Evolutionary conservation across 2,329 filamentous ascomycete species (phyloP), one percentile per base, ranked within the genome.

Genomic region (Meredithiella fracta): DNA sequence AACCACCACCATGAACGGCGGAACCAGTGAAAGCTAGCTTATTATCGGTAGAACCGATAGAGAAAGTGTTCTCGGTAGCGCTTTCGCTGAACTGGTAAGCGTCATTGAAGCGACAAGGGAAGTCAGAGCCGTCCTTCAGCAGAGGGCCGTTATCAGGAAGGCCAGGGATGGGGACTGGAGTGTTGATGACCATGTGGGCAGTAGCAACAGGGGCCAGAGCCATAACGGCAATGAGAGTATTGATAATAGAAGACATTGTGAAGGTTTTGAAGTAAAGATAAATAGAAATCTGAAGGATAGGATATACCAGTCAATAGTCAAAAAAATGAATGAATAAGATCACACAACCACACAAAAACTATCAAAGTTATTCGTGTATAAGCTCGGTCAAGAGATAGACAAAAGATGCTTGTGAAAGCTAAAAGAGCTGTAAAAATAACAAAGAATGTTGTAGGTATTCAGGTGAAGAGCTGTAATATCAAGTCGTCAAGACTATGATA

Each of bases 1-100:
- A 94, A 0, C 92, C 92, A 55, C 92, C 92, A 17, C 90, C 90
- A 62, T 98, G 92, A 0, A 83, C 80, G 2, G 89, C 90, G 51
- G 74, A 71, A 37, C 89, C 90, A 0, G 70, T 70, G 67, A 95
- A 86, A 0, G 69, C 67, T 1, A 96, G 73, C 0, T 70, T 66
- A 63, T 85, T 78, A 0, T 61, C 58, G 0, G 67, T 60, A 4
- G 77, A 75, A 3, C 87, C 87, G 14, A 84, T 74, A 0, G 74
- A 70, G 67, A 85, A 86, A 1, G 71, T 65, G 62, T 86, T 87
- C 63, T 68, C 69, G 1, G 49, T 53, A 14, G 57, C 40, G 11
- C 23, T 44, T 17, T 17, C 42, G 25, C n/a, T 53, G 26, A 26
- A 56, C 3, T 22, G 17, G 26, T 58, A 58, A 23, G 6, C 14